phyloP scores from a whole-genome alignment of 2,329 filamentous ascomycete species.

The Calonectria naviculata region DNA sequence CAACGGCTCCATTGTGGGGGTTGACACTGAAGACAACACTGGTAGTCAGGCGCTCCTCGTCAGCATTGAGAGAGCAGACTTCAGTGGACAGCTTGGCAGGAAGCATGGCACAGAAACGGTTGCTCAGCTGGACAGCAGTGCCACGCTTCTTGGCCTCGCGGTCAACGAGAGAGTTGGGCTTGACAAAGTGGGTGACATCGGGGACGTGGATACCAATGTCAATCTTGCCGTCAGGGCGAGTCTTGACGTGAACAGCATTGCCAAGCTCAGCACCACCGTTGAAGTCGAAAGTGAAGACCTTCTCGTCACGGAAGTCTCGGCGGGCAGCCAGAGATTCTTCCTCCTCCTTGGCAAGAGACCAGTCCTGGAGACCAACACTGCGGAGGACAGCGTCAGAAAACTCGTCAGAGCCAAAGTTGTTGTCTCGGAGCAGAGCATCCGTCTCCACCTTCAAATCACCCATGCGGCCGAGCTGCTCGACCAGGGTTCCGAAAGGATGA shows the following conservation, averaged over 20 bases:
- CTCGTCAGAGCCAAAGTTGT: slow-evolving; percentile 98
- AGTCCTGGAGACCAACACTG: slow-evolving; percentile 92
- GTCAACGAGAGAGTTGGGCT: slow-evolving; percentile 93
- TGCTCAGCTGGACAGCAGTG: slow-evolving; percentile 94
- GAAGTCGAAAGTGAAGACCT: slow-evolving; percentile 91
- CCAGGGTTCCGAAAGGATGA: slow-evolving; percentile 96
- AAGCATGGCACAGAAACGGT: slow-evolving; percentile 87
- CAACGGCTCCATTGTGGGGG: slow-evolving; percentile 79
- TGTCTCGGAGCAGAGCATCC: slow-evolving; percentile 94
- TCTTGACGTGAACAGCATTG: slow-evolving; percentile 93
- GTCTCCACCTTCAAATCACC: slow-evolving; percentile 98
- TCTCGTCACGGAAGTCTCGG: slow-evolving; percentile 90
- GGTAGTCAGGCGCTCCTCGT: slow-evolving; percentile 90
- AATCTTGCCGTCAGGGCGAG: slow-evolving; percentile 83
- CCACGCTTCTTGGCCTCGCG: slow-evolving; percentile 98
- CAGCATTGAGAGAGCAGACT: slow-evolving; percentile 86
- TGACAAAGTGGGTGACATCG: slow-evolving; percentile 97
- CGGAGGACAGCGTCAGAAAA: slow-evolving; percentile 97
- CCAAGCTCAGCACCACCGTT: slow-evolving; percentile 90
- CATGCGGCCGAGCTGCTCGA: slow-evolving; percentile 97
- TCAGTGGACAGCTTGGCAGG: slow-evolving; percentile 87
- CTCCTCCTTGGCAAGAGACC: slow-evolving; percentile 87
- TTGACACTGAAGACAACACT: slow-evolving; percentile 95
- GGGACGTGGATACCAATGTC: slow-evolving; percentile 96
- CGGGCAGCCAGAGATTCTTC: slow-evolving; percentile 79